Conservation (phyloP, 352 stramenopile genomes). For the Phytophthora boehmeriae region DNA sequence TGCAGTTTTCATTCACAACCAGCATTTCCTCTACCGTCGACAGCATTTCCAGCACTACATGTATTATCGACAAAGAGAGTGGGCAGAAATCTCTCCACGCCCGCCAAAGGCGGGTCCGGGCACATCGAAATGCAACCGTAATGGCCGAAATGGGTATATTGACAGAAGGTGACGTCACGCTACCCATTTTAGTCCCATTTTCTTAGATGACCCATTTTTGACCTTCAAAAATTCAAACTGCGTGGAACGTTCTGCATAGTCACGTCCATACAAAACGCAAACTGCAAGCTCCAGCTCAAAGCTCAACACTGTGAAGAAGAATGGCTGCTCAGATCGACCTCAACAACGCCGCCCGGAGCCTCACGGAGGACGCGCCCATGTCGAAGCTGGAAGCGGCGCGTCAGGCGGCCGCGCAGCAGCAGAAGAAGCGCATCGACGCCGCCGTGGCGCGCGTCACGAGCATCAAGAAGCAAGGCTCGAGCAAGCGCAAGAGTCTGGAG, state of each 20-base stretch:
- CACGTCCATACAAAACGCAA: constrained; percentile 25
- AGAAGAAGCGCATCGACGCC: constrained; percentile 70
- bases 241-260: constrained; percentile 13
- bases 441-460: constrained; percentile 60
- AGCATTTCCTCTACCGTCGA: too few relatives aligned
- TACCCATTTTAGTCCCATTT: constrained; percentile 32
- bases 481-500: constrained; percentile 66
- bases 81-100: too few relatives aligned
- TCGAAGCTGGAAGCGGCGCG: constrained; percentile 81
- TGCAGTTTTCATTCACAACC: too few relatives aligned
- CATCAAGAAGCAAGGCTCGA: constrained; percentile 53
- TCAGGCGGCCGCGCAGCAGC: constrained; percentile 60
- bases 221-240: constrained; percentile 40
- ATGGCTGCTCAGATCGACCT: constrained; percentile 73
- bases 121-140: constrained; percentile 23
- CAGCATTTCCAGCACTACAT: too few relatives aligned
- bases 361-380: constrained; percentile 51
- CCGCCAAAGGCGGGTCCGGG: constrained; percentile 19
- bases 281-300: background rate
- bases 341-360: constrained; percentile 35
- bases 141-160: too few relatives aligned
- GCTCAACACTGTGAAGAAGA: too few relatives aligned
- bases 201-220: constrained; percentile 34
- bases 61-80: too few relatives aligned
- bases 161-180: constrained; percentile 24